Evolutionary conservation across 768 basidiomycete genomes (phyloP), one percentile per base, ranked within the genome.

Genomic region (Bullera alba): DNA sequence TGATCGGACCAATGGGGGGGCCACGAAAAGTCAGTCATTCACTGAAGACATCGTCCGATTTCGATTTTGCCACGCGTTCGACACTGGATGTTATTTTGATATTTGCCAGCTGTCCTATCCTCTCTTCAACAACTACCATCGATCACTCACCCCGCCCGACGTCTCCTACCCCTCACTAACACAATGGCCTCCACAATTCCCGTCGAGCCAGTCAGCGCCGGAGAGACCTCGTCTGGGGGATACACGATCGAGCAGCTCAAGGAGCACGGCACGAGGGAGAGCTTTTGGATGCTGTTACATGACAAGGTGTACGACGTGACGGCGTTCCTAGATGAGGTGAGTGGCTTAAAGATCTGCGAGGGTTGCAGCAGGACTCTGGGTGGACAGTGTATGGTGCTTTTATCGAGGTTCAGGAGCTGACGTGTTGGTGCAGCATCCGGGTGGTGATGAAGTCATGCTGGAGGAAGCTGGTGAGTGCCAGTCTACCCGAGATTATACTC

Each of bases 371-470:
- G 25, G 3, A 15, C 19, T 37, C 23, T 27, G 39, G 38, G 38
- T 10, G 8, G 38, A 39, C 19, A 10, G 12, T 19, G 8, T 8
- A 39, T 8, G 19, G 27, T 19, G 19, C 8, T 12, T 21, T 19
- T 12, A 6, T 10, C 10, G 10, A 43, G 23, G 10, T 19, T n/a
- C n/a, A n/a, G 17, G n/a, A 5, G 46, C 43, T 53, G 29, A 51
- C 29, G 30, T 22, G 29, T 42, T 17, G 4, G 19, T 28, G 23
- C 67, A 87, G 92, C 92, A 95, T 69, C 92, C 91, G 21, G 93
- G 93, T 72, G 95, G 95, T 57, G 95, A 97, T 77, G 95, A 99
- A 77, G 93, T 99, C 48, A 81, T 99, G 56, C 74, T 96, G 46
- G 85, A 87, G 52, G 95, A 99, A 76, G 84, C 82, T 68, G 87